Evolutionary conservation across 1,284 basidiomycete genomes (phyloP).

Genomic region (Microbotryum violaceum): DNA sequence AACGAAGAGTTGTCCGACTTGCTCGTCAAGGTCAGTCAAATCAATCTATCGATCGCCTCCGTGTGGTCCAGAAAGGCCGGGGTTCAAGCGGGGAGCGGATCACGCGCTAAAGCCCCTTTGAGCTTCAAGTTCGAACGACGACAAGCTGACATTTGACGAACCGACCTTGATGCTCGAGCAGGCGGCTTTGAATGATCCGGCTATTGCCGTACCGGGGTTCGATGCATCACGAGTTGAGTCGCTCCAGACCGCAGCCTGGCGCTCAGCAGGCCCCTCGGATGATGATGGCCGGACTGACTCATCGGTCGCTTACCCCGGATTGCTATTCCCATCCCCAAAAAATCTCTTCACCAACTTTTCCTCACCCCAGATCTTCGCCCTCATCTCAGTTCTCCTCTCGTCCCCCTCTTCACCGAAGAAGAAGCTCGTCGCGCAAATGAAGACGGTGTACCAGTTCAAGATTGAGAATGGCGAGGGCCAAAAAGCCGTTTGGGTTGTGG

Average conservation of each 20-base stretch:
- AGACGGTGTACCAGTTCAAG: conserved; percentile 18
- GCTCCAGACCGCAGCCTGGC: too few species aligned
- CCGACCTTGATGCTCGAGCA: neutral
- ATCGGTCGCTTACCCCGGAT: too few species aligned
- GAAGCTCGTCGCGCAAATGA: conserved; percentile 13
- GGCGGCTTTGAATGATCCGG: conserved; percentile 19
- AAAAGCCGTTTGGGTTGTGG: conserved; percentile 13
- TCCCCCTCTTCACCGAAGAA: conserved; percentile 8
- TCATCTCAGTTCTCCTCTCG: conserved; percentile 15
- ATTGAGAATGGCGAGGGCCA: conserved; percentile 4
- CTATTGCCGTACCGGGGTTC: conserved; percentile 12
- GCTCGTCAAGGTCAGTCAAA: too few species aligned
- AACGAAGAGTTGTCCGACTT: too few species aligned
- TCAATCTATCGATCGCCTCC: too few species aligned
- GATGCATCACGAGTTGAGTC: conserved; percentile 9
- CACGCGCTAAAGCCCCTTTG: too few species aligned
- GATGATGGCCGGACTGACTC: too few species aligned
- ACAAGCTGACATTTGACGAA: too few species aligned
- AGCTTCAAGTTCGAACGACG: too few species aligned
- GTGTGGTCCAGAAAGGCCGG: too few species aligned
- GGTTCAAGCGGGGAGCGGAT: too few species aligned
- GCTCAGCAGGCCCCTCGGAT: too few species aligned
- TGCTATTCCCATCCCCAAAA: neutral
- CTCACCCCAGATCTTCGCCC: conserved; percentile 6
- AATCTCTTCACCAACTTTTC: neutral